These are phyloP conservation scores for Saxophila tyrrhenica DNA, from an alignment of 495 filamentous ascomycete species.

Conservation along the genomic window DNA sequence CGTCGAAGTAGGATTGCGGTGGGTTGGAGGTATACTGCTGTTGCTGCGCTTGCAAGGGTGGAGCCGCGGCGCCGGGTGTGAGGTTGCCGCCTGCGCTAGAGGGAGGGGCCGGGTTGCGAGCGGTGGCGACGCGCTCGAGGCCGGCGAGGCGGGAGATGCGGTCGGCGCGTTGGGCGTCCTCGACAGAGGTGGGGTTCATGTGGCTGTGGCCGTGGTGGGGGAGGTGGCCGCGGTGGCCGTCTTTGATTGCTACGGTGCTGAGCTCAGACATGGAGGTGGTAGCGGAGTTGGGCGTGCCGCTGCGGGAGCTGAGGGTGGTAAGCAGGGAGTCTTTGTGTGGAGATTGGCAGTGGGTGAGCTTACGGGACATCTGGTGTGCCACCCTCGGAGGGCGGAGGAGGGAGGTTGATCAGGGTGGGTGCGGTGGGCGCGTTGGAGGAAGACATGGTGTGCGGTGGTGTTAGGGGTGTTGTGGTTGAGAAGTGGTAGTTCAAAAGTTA, in stretches of 20 bases:
- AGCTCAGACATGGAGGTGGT: slow-evolving; percentile 77
- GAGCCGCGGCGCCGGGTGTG: slow-evolving; percentile 15
- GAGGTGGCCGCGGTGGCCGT: slow-evolving; percentile 70
- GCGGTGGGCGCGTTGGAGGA: no score
- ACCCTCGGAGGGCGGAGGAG: slow-evolving; percentile 69
- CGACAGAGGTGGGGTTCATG: slow-evolving; percentile 41
- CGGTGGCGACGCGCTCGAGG: slow-evolving; percentile 64
- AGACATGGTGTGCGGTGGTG: slow-evolving; percentile 5
- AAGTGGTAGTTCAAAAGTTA: no score
- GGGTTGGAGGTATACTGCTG: slow-evolving; percentile 7
- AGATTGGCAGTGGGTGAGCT: slow-evolving; percentile 29
- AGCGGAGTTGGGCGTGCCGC: slow-evolving; percentile 82
- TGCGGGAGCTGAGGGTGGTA: slow-evolving; percentile 28
- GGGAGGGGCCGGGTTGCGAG: slow-evolving; percentile 33
- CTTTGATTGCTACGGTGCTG: slow-evolving; percentile 87
- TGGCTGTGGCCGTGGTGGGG: slow-evolving; percentile 33
- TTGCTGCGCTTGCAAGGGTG: slow-evolving; percentile 4
- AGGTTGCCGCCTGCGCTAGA: slow-evolving; percentile 13
- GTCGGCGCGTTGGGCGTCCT: slow-evolving; percentile 84
- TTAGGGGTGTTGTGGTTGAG: background rate
- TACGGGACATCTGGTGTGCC: slow-evolving; percentile 90
- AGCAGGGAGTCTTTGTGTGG: slow-evolving; percentile 3
- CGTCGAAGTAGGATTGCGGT: slow-evolving; percentile 56
- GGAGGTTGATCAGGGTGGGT: slow-evolving; percentile 74
- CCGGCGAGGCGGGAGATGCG: slow-evolving; percentile 85